These are phyloP conservation scores for Mortierella sp. DNA, from an alignment of 371 early-diverging fungal species.

Conservation along the genomic window DNA sequence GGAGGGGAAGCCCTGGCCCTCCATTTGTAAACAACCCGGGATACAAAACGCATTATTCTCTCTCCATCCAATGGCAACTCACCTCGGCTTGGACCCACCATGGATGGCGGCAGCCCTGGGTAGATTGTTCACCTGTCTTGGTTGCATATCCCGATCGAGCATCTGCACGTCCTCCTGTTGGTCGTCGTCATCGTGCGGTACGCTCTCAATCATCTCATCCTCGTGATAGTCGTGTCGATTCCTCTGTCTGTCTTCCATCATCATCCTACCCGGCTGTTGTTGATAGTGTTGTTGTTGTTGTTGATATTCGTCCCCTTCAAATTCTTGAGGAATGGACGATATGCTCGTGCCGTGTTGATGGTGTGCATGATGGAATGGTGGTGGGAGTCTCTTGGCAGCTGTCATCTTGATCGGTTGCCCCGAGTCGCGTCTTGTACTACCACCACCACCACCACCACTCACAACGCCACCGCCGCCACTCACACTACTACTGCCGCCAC, in stretches of 20 bases:
- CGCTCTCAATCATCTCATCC: slow-evolving; percentile 17
- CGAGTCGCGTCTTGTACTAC: slow-evolving; percentile 38
- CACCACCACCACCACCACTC: slow-evolving; percentile 5
- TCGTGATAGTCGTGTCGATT: slow-evolving; percentile 24
- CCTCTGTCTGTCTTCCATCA: slow-evolving; percentile 7
- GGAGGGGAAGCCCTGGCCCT: not conserved
- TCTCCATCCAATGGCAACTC: slow-evolving; percentile 6
- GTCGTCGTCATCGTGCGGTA: slow-evolving; percentile 18
- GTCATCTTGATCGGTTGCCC: slow-evolving; percentile 42
- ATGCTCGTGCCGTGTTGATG: slow-evolving; percentile 8
- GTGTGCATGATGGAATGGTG: too few relatives aligned
- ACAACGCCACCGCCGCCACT: too few relatives aligned
- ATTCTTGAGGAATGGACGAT: slow-evolving; percentile 26
- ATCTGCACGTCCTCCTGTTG: slow-evolving; percentile 19
- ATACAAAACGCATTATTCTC: not conserved
- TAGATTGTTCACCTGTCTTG: slow-evolving; percentile 21
- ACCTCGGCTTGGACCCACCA: slow-evolving; percentile 37
- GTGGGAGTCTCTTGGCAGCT: slow-evolving; percentile 46
- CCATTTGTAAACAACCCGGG: not conserved
- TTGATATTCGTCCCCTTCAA: slow-evolving; percentile 38
- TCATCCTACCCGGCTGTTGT: too few relatives aligned
- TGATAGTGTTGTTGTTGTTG: too few relatives aligned
- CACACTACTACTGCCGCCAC: too few relatives aligned
- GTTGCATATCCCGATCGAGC: slow-evolving; percentile 26
- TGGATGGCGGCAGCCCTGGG: slow-evolving; percentile 20